Conservation (phyloP, 2,329 filamentous ascomycete genomes). For the Peltaster fructicola region DNA sequence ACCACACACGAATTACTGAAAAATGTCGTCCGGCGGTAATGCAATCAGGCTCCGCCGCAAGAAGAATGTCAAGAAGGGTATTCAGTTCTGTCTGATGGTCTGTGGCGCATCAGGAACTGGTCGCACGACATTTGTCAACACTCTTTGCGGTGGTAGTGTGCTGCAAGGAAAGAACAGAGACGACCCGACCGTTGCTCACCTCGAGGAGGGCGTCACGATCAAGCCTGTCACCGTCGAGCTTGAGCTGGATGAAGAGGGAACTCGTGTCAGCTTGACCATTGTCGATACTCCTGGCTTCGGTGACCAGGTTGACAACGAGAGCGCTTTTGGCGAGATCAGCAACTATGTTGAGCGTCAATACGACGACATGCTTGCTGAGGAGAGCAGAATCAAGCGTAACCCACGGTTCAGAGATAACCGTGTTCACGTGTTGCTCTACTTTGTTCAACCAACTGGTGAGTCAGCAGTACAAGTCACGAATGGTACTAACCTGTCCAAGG, state of each 20-base stretch:
- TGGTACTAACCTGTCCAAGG: conserved; percentile 6
- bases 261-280: conserved; percentile 92
- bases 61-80: conserved; percentile 99
- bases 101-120: conserved; percentile 97
- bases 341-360: conserved; percentile 98
- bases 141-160: conserved; percentile 87
- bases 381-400: conserved; percentile 99
- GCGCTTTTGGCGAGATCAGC: conserved; percentile 89
- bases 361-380: conserved; percentile 96
- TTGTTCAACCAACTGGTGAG: conserved; percentile 84
- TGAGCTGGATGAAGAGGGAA: conserved; percentile 95
- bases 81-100: conserved; percentile 99
- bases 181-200: conserved; percentile 69
- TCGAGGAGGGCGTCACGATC: conserved; percentile 96
- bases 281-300: conserved; percentile 97
- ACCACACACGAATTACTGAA: too few relatives aligned
- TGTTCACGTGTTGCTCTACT: conserved; percentile 95
- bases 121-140: conserved; percentile 98
- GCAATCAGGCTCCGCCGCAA: conserved; percentile 90
- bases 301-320: conserved; percentile 96
- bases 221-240: conserved; percentile 95
- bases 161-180: conserved; percentile 84
- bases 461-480: conserved; percentile 28
- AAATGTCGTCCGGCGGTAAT: conserved; percentile 17
- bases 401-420: conserved; percentile 98